These are phyloP conservation scores for Malus domestica DNA, from an alignment of 306 rosid species.

Conservation along the genomic window ASM211411v1 NC_041802.1:453001-453500, in stretches of 20 bases:
- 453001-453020: neutral
- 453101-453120: conserved; percentile 91
- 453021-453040: neutral
- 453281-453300: conserved; percentile 40
- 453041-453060: conserved; percentile 11
- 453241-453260: conserved; percentile 9
- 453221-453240: conserved; percentile 4
- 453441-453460: neutral
- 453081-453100: conserved; percentile 94
- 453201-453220: conserved; percentile 11
- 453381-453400: neutral
- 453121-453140: conserved; percentile 91
- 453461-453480: neutral
- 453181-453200: conserved; percentile 92
- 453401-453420: neutral
- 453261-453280: neutral
- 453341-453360: conserved; percentile 81
- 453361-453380: conserved; percentile 34
- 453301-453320: conserved; percentile 94
- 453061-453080: conserved; percentile 58
- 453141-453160: conserved; percentile 80
- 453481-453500: neutral
- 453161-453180: conserved; percentile 95
- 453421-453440: neutral
- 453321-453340: conserved; percentile 95